Evolutionary conservation across 2,329 filamentous ascomycete species (phyloP).

Genomic region (Talaromyces sp.): DNA sequence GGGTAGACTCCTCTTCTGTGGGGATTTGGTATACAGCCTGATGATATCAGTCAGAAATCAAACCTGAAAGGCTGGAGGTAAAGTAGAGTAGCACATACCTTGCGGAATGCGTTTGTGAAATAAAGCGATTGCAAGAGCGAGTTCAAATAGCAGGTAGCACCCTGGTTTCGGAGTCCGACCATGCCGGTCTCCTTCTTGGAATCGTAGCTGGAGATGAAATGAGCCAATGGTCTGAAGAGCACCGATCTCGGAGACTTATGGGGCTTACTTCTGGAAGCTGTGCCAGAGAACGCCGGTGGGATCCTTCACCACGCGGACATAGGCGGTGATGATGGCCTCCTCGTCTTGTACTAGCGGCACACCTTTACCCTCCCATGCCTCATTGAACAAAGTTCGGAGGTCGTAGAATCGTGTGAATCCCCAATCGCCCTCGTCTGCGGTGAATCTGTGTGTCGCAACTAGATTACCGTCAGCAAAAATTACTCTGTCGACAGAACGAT

Average conservation of each 20-base stretch:
- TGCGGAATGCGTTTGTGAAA: conserved; percentile 90
- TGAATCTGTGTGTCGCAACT: conserved; percentile 92
- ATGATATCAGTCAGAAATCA: not conserved
- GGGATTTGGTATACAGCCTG: conserved; percentile 96
- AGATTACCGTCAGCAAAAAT: not conserved
- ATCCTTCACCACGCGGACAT: conserved; percentile 53
- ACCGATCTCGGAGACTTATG: not conserved
- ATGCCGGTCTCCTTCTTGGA: conserved; percentile 99
- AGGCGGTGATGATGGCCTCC: conserved; percentile 50
- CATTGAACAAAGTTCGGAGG: conserved; percentile 78
- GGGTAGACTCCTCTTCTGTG: conserved; percentile 79
- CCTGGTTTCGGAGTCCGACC: conserved; percentile 95
- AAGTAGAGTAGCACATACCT: conserved; percentile 55
- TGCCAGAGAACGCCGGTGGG: conserved; percentile 54
- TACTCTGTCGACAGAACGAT: not conserved
- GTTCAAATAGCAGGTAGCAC: conserved; percentile 87
- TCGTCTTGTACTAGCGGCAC: conserved; percentile 58
- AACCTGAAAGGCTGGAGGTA: not conserved
- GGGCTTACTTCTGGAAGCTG: conserved; percentile 47
- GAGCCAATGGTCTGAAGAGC: conserved; percentile 28
- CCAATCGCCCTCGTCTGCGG: conserved; percentile 95
- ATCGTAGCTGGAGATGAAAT: conserved; percentile 70
- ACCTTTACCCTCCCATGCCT: conserved; percentile 69
- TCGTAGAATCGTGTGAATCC: conserved; percentile 97
- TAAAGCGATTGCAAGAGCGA: conserved; percentile 82